phyloP scores from a whole-genome alignment of 169 alveolate species.

The Eimeria brunetti region DNA sequence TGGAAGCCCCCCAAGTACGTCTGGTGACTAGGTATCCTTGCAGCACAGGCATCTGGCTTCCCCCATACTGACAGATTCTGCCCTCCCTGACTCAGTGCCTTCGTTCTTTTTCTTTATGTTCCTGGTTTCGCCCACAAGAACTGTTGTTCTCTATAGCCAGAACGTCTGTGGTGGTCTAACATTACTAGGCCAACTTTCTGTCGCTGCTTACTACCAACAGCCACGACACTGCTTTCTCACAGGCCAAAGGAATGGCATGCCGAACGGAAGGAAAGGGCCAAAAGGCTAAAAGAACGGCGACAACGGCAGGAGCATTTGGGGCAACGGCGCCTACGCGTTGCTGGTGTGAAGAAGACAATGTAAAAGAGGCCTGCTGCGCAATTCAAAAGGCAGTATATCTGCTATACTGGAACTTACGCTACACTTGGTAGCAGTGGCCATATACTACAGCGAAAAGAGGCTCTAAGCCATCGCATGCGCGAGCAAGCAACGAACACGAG shows the following conservation, averaged over 20 bases:
- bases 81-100: background rate
- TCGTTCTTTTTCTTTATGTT: background rate
- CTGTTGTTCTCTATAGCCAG: background rate
- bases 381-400: background rate
- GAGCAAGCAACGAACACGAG: background rate
- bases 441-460: background rate
- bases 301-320: background rate
- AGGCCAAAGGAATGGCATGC: constrained; percentile 38
- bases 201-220: background rate
- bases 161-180: background rate
- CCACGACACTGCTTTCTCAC: background rate
- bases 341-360: background rate
- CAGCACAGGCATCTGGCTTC: background rate
- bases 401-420: background rate
- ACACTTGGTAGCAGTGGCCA: background rate
- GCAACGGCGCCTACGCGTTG: background rate
- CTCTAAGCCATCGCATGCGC: background rate
- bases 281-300: background rate
- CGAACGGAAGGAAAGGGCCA: constrained; percentile 12
- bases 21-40: background rate
- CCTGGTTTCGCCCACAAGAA: background rate
- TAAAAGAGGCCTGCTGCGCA: background rate
- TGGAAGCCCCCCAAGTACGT: constrained; percentile 67
- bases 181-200: background rate
- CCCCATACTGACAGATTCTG: background rate